Evolutionary conservation across 208 protist genomes (phyloP), one percentile per base, ranked within the genome.

Genomic region (Eutreptiella sp.): DNA sequence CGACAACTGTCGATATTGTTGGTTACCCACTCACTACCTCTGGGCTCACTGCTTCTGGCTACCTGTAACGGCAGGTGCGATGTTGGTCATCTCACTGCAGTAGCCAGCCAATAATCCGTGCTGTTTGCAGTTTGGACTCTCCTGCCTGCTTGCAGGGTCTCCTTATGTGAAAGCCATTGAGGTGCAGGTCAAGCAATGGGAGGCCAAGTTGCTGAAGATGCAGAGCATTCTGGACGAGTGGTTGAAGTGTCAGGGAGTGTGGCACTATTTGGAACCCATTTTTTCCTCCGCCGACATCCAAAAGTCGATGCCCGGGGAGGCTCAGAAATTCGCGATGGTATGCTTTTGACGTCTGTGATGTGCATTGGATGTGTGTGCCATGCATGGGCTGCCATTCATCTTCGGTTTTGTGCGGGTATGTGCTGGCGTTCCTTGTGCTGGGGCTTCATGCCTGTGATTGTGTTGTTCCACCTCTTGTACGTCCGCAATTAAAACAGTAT

Each of bases 201-300:
- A 92, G 66, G 68, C 74, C 48, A 84, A 89, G 63, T 76, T 98
- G 19, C 68, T 92, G 53, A 82, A 84, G 64, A 81, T 96, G 54
- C 88, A 95, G 64, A 79, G 75, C 59, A 95, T 94, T 11, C 73
- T 96, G 66, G 89, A 94, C 57, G 88, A 95, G 73, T 97, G 92
- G 93, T 87, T 96, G 62, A 79, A 81, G 46, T 96, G 87, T 75
- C 92, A 97, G 63, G 76, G 83, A 38, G 89, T 84, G 35, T 97
- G 92, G 90, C 76, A 94, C 32, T 98, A 97, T 68, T 76, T 98
- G 9, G 84, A 96, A 73, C 90, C 91, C 24, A 96, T 98, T 57
- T 97, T 98, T 63, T 84, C 75, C 55, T 94, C 87, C 27, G 79
- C 85, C 27, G 94, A 98, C 66, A 98, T 98, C 66, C 87, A 89